phyloP scores from a whole-genome alignment of 805 yeast genomes.

The Sugiyamaella lignohabitans region DNA sequence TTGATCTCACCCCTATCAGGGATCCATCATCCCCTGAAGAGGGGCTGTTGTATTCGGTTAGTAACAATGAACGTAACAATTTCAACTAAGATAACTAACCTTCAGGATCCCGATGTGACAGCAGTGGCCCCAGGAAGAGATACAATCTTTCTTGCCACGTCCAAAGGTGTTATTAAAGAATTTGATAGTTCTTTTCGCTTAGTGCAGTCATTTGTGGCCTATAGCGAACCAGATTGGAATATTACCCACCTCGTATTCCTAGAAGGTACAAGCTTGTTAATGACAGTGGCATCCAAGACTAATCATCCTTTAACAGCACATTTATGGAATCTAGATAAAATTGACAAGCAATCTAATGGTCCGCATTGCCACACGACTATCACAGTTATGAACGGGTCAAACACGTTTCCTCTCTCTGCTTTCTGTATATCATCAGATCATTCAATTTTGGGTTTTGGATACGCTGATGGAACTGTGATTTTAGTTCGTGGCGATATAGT shows the following conservation, averaged over 20 bases:
- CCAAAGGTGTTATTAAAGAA: constrained; percentile 48
- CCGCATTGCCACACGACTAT: constrained; percentile 55
- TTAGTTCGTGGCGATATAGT: constrained; percentile 81
- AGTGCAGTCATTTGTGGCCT: constrained; percentile 51
- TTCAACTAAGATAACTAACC: constrained; percentile 2
- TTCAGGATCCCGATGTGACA: constrained; percentile 55
- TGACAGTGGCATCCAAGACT: constrained; percentile 64
- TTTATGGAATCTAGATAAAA: constrained; percentile 63
- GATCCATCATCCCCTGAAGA: constrained; percentile 69
- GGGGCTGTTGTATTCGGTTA: constrained; percentile 58
- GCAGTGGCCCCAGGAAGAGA: constrained; percentile 51
- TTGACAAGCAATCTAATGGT: constrained; percentile 19
- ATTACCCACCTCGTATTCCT: constrained; percentile 52
- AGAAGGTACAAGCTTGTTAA: constrained; percentile 44
- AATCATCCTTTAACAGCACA: constrained; percentile 64
- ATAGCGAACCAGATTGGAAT: constrained; percentile 56
- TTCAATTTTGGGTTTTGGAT: constrained; percentile 67
- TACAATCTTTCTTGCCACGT: constrained; percentile 54
- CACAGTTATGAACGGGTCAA: constrained; percentile 62
- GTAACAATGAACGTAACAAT: too few relatives aligned
- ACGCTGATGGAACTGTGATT: constrained; percentile 76
- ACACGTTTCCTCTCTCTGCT: constrained; percentile 72
- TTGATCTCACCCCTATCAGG: constrained; percentile 71
- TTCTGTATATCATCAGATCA: constrained; percentile 49
- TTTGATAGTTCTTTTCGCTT: constrained; percentile 46